phyloP scores from a whole-genome alignment of 1,284 basidiomycete species.

The Cryptococcus jaspeensis region DNA sequence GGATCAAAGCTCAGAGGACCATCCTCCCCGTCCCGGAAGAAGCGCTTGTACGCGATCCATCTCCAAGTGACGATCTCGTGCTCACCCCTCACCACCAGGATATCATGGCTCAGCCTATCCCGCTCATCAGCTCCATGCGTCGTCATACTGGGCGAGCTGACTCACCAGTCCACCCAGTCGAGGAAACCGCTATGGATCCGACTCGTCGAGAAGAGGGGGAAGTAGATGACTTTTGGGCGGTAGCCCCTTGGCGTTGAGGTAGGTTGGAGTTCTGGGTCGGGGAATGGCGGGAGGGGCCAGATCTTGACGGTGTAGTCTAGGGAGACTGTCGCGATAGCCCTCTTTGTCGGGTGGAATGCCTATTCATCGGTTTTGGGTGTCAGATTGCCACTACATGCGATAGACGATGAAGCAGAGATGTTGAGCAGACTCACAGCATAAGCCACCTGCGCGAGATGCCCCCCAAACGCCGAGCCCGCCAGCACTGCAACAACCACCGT shows the following conservation, averaged over 20 bases:
- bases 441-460: slow-evolving; percentile 24
- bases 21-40: slow-evolving; percentile 13
- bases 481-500: slow-evolving; percentile 24
- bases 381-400: neutral
- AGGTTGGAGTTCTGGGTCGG: slow-evolving; percentile 4
- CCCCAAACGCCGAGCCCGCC: slow-evolving; percentile 24
- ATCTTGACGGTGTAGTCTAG: slow-evolving; percentile 29
- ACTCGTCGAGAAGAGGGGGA: slow-evolving; percentile 30
- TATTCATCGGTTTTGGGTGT: neutral
- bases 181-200: slow-evolving; percentile 17
- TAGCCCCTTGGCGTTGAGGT: slow-evolving; percentile 20
- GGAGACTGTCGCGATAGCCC: slow-evolving; percentile 26
- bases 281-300: slow-evolving; percentile 32
- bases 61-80: slow-evolving; percentile 22
- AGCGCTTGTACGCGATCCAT: slow-evolving; percentile 27
- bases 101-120: slow-evolving; percentile 24
- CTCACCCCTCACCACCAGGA: slow-evolving; percentile 18
- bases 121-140: neutral
- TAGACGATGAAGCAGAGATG: neutral
- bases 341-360: slow-evolving; percentile 29
- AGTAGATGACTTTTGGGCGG: slow-evolving; percentile 23
- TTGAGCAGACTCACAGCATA: slow-evolving; percentile 17
- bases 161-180: slow-evolving; percentile 32
- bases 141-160: neutral
- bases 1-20: slow-evolving; percentile 6